phyloP scores from a whole-genome alignment of 2,329 filamentous ascomycete species.

The Fusarium coffeatum region DNA sequence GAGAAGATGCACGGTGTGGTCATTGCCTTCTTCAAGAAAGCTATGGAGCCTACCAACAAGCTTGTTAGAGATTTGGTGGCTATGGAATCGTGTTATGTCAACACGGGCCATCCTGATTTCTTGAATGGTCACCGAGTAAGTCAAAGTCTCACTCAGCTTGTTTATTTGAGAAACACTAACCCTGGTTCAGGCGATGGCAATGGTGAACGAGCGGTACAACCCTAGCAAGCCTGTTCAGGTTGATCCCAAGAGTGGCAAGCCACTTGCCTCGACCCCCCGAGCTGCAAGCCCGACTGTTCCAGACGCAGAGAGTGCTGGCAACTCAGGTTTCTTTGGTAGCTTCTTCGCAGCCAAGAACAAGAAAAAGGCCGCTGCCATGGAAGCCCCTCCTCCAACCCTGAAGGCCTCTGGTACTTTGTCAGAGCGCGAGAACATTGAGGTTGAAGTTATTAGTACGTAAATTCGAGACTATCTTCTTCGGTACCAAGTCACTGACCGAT shows the following conservation, averaged over 20 bases:
- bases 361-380: constrained; percentile 99
- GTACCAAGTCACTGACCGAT: constrained; percentile 23
- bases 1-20: constrained; percentile 96
- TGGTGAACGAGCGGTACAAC: constrained; percentile 92
- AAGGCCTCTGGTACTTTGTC: constrained; percentile 95
- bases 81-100: constrained; percentile 98
- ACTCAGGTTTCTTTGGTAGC: constrained; percentile 93
- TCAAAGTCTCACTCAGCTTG: constrained; percentile 23
- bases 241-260: constrained; percentile 98
- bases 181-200: constrained; percentile 84
- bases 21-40: constrained; percentile 95
- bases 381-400: constrained; percentile 88
- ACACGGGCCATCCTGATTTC: constrained; percentile 98
- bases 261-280: constrained; percentile 77
- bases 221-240: constrained; percentile 89
- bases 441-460: constrained; percentile 94
- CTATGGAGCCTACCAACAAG: constrained; percentile 98
- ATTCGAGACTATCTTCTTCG: neutral
- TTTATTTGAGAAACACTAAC: constrained; percentile 9
- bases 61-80: constrained; percentile 90
- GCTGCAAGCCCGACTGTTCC: constrained; percentile 79
- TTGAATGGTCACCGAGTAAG: constrained; percentile 89
- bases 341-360: constrained; percentile 99
- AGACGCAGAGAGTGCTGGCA: constrained; percentile 62
- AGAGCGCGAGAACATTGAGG: constrained; percentile 94